Evolutionary conservation across 2,329 filamentous ascomycete genomes (phyloP), one percentile per base, ranked within the genome.

Genomic region (Ascochyta clinopodiicola): DNA sequence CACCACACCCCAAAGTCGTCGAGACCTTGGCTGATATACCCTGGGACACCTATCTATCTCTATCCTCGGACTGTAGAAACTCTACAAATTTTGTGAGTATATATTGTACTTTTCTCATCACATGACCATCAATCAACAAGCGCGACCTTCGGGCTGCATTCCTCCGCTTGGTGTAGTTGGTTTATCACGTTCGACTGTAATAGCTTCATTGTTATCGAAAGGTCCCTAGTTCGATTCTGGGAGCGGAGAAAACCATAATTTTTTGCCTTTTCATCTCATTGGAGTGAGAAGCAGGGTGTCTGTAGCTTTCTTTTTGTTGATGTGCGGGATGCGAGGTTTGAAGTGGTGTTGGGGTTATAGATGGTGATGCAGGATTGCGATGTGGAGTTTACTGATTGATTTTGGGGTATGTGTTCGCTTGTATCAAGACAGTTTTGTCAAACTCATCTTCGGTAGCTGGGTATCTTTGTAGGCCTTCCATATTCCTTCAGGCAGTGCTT

Each of bases 161-260:
- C 27, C 47, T 51, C 47, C 47, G 38, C 47, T 51, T 51, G 47
- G 47, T 51, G 47, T 51, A 51, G 47, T 51, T 51, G 47, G 47
- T 51, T 51, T 44, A 51, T 51, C 47, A 51, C 47, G 47, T 51
- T 51, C 47, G 47, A 51, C 46, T 50, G 46, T 50, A 50, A 50
- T 50, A 42, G 46, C 37, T 36, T 50, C 37, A 42, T 50, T 50
- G 46, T 50, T 42, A 50, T 50, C 47, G 47, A 51, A 51, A 51
- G 47, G 42, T 52, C 49, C 35, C 49, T 45, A 45, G 49, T 52
- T 52, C 49, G 49, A 52, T 52, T 52, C 49, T 45, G 49, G 49
- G 35, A 52, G 49, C 40, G 49, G 49, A 52, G 49, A 52, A 44
- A 44, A 6, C 42, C 42, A 19, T 21, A 22, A 2, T 52, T 52